These are phyloP conservation scores for Handroanthus guayacan DNA, from an alignment of 257 asterid species.

Conservation along the genomic window DNA sequence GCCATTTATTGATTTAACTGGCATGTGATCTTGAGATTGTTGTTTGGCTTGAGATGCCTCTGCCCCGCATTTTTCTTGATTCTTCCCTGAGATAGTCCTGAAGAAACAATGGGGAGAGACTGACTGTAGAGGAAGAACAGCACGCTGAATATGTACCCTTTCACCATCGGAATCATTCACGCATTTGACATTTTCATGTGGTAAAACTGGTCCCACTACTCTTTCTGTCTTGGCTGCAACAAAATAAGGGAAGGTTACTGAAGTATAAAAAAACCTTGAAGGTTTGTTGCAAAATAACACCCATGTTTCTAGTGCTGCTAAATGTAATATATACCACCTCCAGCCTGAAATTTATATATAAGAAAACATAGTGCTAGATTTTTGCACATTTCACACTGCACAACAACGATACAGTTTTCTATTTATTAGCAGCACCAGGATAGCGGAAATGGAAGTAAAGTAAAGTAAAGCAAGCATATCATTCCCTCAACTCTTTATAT, in stretches of 20 bases:
- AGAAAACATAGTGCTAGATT: neutral
- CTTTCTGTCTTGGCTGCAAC: slow-evolving; percentile 69
- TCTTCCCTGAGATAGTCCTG: slow-evolving; percentile 45
- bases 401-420: neutral
- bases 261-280: slow-evolving; percentile 3
- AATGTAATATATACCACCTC: neutral
- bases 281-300: neutral
- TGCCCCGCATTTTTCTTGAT: slow-evolving; percentile 45
- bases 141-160: slow-evolving; percentile 43
- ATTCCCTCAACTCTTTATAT: no score
- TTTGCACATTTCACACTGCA: neutral
- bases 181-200: slow-evolving; percentile 51
- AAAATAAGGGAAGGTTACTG: slow-evolving; percentile 15
- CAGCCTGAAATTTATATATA: neutral
- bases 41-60: slow-evolving; percentile 50
- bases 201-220: slow-evolving; percentile 74
- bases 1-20: slow-evolving; percentile 35
- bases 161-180: slow-evolving; percentile 43
- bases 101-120: slow-evolving; percentile 53
- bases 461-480: no score
- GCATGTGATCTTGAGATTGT: slow-evolving; percentile 37
- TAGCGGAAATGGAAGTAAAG: no score
- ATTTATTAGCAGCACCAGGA: neutral
- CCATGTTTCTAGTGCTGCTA: neutral
- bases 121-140: slow-evolving; percentile 41